Conservation (phyloP, 2,329 filamentous ascomycete genomes). For the Boeremia exigua region DNA sequence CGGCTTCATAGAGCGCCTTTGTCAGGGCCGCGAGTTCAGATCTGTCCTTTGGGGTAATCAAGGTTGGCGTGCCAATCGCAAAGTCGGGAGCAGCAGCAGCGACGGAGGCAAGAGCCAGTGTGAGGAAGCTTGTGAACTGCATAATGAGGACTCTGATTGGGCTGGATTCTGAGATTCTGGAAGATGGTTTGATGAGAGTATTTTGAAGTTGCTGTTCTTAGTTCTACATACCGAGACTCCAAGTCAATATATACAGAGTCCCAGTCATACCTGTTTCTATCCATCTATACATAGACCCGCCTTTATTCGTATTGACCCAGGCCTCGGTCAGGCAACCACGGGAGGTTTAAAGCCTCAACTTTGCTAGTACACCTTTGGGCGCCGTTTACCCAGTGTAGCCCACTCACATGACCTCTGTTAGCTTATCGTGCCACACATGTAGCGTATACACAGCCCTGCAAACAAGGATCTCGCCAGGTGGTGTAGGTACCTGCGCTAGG, state of each 20-base stretch:
- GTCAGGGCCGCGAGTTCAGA: constrained; percentile 1
- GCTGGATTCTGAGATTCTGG: too few species aligned
- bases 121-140: constrained; percentile 6
- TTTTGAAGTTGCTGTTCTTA: background rate
- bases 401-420: background rate
- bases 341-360: background rate
- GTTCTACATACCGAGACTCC: too few species aligned
- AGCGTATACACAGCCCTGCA: background rate
- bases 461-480: background rate
- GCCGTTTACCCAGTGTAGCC: background rate
- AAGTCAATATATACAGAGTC: constrained; percentile 1
- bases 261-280: background rate
- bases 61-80: background rate
- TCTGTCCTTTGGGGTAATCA: background rate
- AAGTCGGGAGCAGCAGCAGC: constrained; percentile 4
- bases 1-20: constrained; percentile 2
- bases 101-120: constrained; percentile 1
- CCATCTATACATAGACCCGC: constrained; percentile 2
- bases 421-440: background rate
- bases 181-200: background rate
- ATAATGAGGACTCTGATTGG: background rate
- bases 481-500: background rate
- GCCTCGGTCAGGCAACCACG: constrained; percentile 3
- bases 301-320: background rate
- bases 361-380: background rate